These are phyloP conservation scores for Spiromastix sp. DNA, from an alignment of 2,329 filamentous ascomycete genomes.

Conservation along the genomic window DNA sequence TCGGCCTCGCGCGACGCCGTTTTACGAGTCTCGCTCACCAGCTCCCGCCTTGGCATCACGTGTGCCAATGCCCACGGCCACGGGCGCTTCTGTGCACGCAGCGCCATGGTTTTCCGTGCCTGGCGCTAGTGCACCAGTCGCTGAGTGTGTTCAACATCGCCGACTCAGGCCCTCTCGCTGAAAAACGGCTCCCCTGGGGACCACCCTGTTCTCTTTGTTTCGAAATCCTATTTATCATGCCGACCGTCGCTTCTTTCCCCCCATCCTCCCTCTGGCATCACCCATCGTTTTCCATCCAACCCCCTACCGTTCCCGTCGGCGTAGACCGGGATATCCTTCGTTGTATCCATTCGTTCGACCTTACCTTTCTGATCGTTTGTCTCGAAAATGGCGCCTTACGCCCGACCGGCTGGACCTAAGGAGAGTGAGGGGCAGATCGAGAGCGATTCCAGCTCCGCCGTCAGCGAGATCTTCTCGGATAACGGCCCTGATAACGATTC, in stretches of 20 bases:
- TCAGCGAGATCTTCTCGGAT: slow-evolving; percentile 10
- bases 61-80: slow-evolving; percentile 9
- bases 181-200: slow-evolving; percentile 5
- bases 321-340: background rate
- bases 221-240: background rate
- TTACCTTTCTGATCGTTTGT: slow-evolving; percentile 1
- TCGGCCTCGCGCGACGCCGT: slow-evolving; percentile 11
- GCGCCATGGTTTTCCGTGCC: slow-evolving; percentile 1
- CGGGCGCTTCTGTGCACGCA: slow-evolving; percentile 4
- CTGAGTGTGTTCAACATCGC: background rate
- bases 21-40: slow-evolving; percentile 14
- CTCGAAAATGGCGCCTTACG: slow-evolving; percentile 9
- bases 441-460: slow-evolving; percentile 12
- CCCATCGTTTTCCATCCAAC: background rate
- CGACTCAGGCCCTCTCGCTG: slow-evolving; percentile 3
- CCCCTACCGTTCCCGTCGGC: slow-evolving; percentile 1
- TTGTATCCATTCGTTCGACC: background rate
- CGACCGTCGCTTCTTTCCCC: background rate
- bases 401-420: slow-evolving; percentile 5
- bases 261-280: background rate
- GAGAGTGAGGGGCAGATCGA: slow-evolving; percentile 7
- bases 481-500: slow-evolving; percentile 13
- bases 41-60: slow-evolving; percentile 10
- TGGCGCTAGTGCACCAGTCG: background rate
- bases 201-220: slow-evolving; percentile 5